Evolutionary conservation across 2,329 filamentous ascomycete species (phyloP).

Genomic region (Hypoxylon sp.): DNA sequence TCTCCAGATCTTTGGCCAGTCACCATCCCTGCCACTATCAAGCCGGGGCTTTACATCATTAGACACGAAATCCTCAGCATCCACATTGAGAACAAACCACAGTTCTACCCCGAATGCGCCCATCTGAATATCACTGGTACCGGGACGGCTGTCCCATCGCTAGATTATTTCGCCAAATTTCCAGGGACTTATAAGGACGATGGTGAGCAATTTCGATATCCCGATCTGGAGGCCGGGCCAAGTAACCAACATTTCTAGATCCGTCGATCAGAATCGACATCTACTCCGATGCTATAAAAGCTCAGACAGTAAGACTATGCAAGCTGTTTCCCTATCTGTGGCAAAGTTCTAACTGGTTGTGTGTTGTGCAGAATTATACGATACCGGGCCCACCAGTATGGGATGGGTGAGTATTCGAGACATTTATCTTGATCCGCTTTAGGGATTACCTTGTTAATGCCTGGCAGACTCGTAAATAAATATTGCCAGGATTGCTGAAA

Average conservation of each 20-base stretch:
- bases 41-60: slow-evolving; percentile 65
- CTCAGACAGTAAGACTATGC: slow-evolving; percentile 50
- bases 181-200: slow-evolving; percentile 56
- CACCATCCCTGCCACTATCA: slow-evolving; percentile 62
- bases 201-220: slow-evolving; percentile 49
- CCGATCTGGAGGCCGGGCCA: neutral
- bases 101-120: slow-evolving; percentile 61
- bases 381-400: slow-evolving; percentile 59
- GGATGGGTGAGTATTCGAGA: slow-evolving; percentile 52
- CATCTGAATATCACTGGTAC: slow-evolving; percentile 56
- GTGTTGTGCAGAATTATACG: slow-evolving; percentile 55
- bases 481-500: slow-evolving; percentile 43
- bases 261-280: slow-evolving; percentile 58
- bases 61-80: slow-evolving; percentile 68
- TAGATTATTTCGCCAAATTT: slow-evolving; percentile 54
- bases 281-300: slow-evolving; percentile 55
- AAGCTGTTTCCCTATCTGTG: no score
- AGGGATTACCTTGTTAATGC: neutral
- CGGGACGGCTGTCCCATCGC: slow-evolving; percentile 50
- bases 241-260: slow-evolving; percentile 49
- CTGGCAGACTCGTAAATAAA: slow-evolving; percentile 42
- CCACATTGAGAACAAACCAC: slow-evolving; percentile 64
- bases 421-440: neutral
- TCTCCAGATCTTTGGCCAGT: slow-evolving; percentile 60
- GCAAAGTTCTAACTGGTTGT: slow-evolving; percentile 25